Percentiles rank a stretch among this genome's conserved stretches.
These are phyloP conservation scores for Actinomortierella wolfii DNA, from an alignment of 371 early-diverging fungal species.

Conservation along the genomic window DNA sequence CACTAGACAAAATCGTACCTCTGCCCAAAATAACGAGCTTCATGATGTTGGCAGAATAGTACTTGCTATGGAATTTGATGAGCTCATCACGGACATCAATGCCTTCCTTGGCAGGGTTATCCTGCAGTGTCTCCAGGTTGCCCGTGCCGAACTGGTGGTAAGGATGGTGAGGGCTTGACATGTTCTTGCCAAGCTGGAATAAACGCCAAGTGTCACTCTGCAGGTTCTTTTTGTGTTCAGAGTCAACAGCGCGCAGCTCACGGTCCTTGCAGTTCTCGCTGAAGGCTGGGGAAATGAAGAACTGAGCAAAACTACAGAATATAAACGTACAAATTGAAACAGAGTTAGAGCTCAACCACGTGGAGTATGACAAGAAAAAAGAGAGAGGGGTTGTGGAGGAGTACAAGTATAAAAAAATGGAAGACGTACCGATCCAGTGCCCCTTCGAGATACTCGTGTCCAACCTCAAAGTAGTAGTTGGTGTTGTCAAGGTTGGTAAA, in stretches of 20 bases:
- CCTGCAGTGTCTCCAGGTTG: conserved; percentile 82
- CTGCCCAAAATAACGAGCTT: conserved; percentile 89
- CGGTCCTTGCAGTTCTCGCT: conserved; percentile 86
- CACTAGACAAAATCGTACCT: conserved; percentile 51
- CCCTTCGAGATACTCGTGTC: conserved; percentile 83
- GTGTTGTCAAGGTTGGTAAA: conserved; percentile 90
- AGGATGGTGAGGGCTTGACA: conserved; percentile 83
- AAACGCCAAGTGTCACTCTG: conserved; percentile 88
- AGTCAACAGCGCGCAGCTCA: conserved; percentile 93
- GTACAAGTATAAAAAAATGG: background rate
- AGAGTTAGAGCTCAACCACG: no score
- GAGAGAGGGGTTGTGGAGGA: background rate
- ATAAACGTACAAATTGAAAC: background rate
- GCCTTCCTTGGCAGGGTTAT: conserved; percentile 70
- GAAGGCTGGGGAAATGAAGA: conserved; percentile 91
- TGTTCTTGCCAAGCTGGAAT: conserved; percentile 82
- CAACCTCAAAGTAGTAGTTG: conserved; percentile 96
- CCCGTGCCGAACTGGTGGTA: conserved; percentile 89
- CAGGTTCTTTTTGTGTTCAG: conserved; percentile 92
- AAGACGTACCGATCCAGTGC: conserved; percentile 77
- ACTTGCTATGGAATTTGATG: conserved; percentile 84
- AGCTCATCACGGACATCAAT: conserved; percentile 85
- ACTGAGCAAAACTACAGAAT: conserved; percentile 80
- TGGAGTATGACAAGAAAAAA: background rate
- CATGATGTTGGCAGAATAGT: conserved; percentile 96